Evolutionary conservation across 768 basidiomycete species (phyloP).

Genomic region (Naganishia kalamii): DNA sequence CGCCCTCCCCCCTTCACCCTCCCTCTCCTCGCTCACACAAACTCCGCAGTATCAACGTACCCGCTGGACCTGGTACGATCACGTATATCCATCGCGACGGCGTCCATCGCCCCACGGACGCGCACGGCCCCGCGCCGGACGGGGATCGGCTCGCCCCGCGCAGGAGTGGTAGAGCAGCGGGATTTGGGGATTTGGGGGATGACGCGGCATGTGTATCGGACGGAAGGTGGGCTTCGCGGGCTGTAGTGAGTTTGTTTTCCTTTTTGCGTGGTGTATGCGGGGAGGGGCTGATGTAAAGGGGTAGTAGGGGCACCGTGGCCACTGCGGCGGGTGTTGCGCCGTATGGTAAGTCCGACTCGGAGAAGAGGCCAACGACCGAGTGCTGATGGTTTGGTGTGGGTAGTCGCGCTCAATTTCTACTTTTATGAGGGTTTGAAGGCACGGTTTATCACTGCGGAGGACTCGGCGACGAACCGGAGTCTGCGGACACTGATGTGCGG

Average conservation of each 20-base stretch:
- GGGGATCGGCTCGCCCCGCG: constrained; percentile 36
- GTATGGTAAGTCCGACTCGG: constrained; percentile 43
- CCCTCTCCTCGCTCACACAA: not conserved
- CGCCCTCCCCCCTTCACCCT: constrained; percentile 33
- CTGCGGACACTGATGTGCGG: constrained; percentile 12
- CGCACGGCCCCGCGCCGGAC: not conserved
- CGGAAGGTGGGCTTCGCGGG: constrained; percentile 83
- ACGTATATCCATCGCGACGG: constrained; percentile 84
- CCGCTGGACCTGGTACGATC: constrained; percentile 91
- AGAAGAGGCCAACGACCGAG: constrained; percentile 50
- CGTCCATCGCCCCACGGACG: constrained; percentile 55
- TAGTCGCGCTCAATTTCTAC: constrained; percentile 76
- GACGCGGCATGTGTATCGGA: constrained; percentile 80
- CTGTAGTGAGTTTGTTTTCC: constrained; percentile 58
- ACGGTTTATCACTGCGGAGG: constrained; percentile 52
- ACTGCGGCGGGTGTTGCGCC: constrained; percentile 71
- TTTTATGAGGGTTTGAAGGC: constrained; percentile 62
- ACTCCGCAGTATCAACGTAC: constrained; percentile 48
- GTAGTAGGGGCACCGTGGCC: constrained; percentile 37
- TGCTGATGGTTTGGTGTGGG: not conserved
- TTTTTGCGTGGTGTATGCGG: not conserved
- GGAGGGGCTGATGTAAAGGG: constrained; percentile 7
- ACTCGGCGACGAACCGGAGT: constrained; percentile 47
- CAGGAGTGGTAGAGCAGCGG: constrained; percentile 47
- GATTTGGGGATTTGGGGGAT: constrained; percentile 66